Conservation (phyloP, 371 early-diverging fungal species). For the Circinella umbellata region DNA sequence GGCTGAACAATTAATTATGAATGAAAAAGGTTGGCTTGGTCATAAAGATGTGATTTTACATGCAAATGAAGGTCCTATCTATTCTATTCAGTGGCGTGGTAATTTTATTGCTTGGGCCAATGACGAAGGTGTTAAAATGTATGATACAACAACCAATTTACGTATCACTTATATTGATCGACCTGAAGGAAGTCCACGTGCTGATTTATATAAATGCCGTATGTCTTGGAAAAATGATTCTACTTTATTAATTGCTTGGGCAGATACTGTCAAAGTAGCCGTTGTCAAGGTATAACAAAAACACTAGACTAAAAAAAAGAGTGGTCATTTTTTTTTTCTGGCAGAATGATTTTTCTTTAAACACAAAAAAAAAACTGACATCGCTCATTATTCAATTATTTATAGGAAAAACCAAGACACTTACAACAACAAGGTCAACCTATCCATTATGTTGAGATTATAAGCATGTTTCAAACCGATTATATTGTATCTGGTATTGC, state of each 20-base stretch:
- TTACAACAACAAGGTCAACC: constrained; percentile 56
- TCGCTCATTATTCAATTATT: not conserved
- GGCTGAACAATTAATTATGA: constrained; percentile 84
- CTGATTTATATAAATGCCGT: constrained; percentile 87
- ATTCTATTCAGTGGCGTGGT: constrained; percentile 83
- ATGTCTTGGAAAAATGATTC: constrained; percentile 84
- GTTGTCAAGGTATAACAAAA: constrained; percentile 59
- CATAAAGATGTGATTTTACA: constrained; percentile 77
- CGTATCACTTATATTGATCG: constrained; percentile 87
- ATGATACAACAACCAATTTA: constrained; percentile 71
- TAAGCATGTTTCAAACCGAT: constrained; percentile 83
- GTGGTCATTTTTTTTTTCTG: too few relatives aligned
- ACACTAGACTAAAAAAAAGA: not conserved
- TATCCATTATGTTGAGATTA: constrained; percentile 77
- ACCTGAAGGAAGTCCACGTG: constrained; percentile 77
- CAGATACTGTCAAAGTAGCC: constrained; percentile 87
- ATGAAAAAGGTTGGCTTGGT: constrained; percentile 73
- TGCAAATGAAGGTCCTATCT: constrained; percentile 89
- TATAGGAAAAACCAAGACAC: constrained; percentile 49
- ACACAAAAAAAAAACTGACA: constrained; percentile 3
- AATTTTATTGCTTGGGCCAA: constrained; percentile 92
- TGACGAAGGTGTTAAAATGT: constrained; percentile 86
- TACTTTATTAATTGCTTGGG: constrained; percentile 92
- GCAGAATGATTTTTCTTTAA: not conserved
- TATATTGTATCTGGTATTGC: constrained; percentile 90